These are phyloP conservation scores for Fusarium abutilonis DNA, from an alignment of 2,329 filamentous ascomycete species.

Conservation along the genomic window DNA sequence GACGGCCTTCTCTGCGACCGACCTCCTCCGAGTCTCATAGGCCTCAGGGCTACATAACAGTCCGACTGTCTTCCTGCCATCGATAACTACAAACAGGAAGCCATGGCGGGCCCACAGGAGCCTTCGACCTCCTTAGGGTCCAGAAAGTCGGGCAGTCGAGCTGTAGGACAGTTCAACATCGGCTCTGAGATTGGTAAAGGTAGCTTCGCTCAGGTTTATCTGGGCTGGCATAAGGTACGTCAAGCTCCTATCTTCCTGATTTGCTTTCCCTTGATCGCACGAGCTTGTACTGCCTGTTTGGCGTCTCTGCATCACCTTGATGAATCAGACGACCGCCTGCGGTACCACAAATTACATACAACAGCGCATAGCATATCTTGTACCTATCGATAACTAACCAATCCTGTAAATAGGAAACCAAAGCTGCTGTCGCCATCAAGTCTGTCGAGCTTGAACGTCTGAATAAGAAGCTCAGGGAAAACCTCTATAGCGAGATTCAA, in stretches of 20 bases:
- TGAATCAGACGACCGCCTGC: slow-evolving; percentile 5
- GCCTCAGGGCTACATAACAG: slow-evolving; percentile 50
- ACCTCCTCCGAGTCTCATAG: slow-evolving; percentile 51
- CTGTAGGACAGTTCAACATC: slow-evolving; percentile 80
- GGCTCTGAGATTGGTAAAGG: slow-evolving; percentile 94
- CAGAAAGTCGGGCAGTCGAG: slow-evolving; percentile 49
- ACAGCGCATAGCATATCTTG: background rate
- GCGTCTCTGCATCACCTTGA: slow-evolving; percentile 7
- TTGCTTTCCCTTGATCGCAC: slow-evolving; percentile 22
- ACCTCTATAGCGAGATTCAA: slow-evolving; percentile 92
- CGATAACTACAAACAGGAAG: slow-evolving; percentile 49
- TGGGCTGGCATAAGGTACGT: slow-evolving; percentile 80
- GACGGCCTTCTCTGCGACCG: slow-evolving; percentile 50
- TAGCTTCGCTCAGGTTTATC: slow-evolving; percentile 96
- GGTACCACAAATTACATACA: slow-evolving; percentile 9
- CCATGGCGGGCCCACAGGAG: slow-evolving; percentile 55
- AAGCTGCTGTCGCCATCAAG: slow-evolving; percentile 91
- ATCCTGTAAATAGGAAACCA: slow-evolving; percentile 68
- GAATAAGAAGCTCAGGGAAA: slow-evolving; percentile 96
- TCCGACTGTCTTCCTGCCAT: slow-evolving; percentile 48
- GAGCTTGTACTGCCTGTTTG: slow-evolving; percentile 18
- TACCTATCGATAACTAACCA: slow-evolving; percentile 13
- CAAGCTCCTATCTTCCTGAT: slow-evolving; percentile 10
- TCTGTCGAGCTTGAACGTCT: slow-evolving; percentile 90
- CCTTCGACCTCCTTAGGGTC: slow-evolving; percentile 50